Base-by-base conservation (phyloP, 768 basidiomycete species). In the Kwoniella shandongensis region DNA sequence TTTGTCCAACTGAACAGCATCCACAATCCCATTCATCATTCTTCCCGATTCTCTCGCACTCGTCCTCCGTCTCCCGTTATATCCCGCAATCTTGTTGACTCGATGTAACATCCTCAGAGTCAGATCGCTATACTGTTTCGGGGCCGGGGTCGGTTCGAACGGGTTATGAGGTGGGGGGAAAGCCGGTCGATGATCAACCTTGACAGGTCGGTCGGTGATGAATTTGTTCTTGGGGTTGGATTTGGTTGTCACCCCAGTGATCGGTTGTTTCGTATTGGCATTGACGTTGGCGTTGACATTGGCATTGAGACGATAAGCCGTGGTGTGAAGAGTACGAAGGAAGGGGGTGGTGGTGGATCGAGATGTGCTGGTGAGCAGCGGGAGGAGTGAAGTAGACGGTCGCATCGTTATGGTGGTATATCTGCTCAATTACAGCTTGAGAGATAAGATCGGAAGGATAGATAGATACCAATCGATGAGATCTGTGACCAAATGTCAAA, bases 11-110 rank as follows among this genome's bases (percentile, higher is more conserved):
- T 78, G 75, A 13, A 77, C 77, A 30, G 76, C 66, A 51, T 79
- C 76, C 5, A 79, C 78, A 25, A 78, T 76, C 20, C 73, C 69
- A 42, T 76, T 75, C 65, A 79, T 78, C 71, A 79, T 78, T 50
- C 76, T 65, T 11, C 76, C 72, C 44, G 79, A 77, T 54, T 78
- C 79, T 11, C 80, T 46, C 46, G 80, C 79, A 3, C 79, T 79
- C 12, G 78, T 80, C 8, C 63, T 63, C 7, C 76, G 72, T 51
- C 71, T 65, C 18, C 75, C 67, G 62, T 79, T 75, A 62, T 79
- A 79, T 5, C 80, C 80, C 57, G 80, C 67, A 40, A 79, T 32
- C 52, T 67, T 74, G n/a, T 78, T 78, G 40, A 80, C 35, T 20
- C 68, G 63, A 46, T 67, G 66, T 20, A 77, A 66, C 23, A 74